Conservation (phyloP, 2,329 filamentous ascomycete species). For the Pyricularia grisea region DNA sequence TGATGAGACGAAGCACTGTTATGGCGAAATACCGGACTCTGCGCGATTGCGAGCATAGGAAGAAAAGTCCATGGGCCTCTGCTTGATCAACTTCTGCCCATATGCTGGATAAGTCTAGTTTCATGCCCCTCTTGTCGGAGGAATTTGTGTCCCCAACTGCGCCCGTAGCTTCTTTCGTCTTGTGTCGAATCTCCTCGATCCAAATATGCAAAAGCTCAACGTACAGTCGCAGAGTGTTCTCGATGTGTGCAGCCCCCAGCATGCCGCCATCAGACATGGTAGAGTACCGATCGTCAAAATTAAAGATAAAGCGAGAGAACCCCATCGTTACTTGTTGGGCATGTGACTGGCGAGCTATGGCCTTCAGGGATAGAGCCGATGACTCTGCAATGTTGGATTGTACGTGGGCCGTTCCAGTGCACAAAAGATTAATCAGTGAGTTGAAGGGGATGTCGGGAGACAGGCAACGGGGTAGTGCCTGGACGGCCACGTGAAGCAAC, state of each 20-base stretch:
- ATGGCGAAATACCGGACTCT: conserved; percentile 85
- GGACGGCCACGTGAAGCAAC: conserved; percentile 86
- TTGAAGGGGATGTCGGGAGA: conserved; percentile 89
- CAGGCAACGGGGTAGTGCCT: conserved; percentile 88
- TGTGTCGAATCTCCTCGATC: conserved; percentile 92
- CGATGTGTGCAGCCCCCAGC: conserved; percentile 87
- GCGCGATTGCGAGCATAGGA: conserved; percentile 89
- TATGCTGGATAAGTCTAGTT: conserved; percentile 77
- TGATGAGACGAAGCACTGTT: conserved; percentile 82
- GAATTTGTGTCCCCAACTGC: conserved; percentile 42
- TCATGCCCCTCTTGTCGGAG: conserved; percentile 62
- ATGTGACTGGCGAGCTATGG: conserved; percentile 86
- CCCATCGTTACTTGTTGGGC: conserved; percentile 94
- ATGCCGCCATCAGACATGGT: conserved; percentile 98
- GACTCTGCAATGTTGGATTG: conserved; percentile 87
- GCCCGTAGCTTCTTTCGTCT: conserved; percentile 62
- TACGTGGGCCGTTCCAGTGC: conserved; percentile 93
- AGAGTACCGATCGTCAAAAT: conserved; percentile 93
- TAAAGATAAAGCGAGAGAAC: conserved; percentile 96
- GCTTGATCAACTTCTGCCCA: conserved; percentile 94
- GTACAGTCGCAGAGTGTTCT: conserved; percentile 85
- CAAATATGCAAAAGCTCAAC: conserved; percentile 91
- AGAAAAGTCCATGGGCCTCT: conserved; percentile 93
- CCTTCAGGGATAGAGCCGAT: conserved; percentile 86
- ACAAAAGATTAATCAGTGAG: conserved; percentile 85